Percentiles rank a stretch among this genome's conserved stretches.
phyloP scores from a whole-genome alignment of 1,284 basidiomycete genomes.

The Ustilago loliicola region DNA sequence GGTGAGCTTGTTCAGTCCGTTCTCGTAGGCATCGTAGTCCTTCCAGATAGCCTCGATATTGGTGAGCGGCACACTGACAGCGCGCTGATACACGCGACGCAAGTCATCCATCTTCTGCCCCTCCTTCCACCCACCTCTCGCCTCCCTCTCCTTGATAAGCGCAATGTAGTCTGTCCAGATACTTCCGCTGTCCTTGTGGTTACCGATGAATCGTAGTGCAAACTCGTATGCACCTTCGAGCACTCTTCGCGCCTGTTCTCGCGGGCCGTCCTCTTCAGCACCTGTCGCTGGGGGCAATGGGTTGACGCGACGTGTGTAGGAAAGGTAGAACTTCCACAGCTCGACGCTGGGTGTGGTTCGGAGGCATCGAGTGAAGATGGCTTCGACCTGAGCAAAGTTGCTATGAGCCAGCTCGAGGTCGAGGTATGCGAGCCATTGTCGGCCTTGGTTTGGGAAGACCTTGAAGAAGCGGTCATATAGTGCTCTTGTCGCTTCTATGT shows the following conservation, averaged over 20 bases:
- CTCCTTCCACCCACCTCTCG: slow-evolving; percentile 80
- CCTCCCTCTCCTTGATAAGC: slow-evolving; percentile 82
- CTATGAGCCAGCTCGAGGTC: slow-evolving; percentile 81
- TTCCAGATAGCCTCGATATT: slow-evolving; percentile 95
- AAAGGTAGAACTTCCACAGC: slow-evolving; percentile 79
- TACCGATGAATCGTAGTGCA: slow-evolving; percentile 88
- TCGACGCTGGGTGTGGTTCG: slow-evolving; percentile 85
- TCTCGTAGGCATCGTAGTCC: slow-evolving; percentile 94
- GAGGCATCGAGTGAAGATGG: slow-evolving; percentile 82
- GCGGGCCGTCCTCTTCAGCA: slow-evolving; percentile 73
- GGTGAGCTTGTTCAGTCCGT: slow-evolving; percentile 87
- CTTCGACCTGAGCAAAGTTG: slow-evolving; percentile 74
- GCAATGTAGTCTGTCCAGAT: slow-evolving; percentile 80
- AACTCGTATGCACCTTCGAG: slow-evolving; percentile 94
- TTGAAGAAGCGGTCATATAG: slow-evolving; percentile 81
- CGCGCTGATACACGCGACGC: slow-evolving; percentile 91
- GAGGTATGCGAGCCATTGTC: slow-evolving; percentile 76
- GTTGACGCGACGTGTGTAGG: slow-evolving; percentile 68
- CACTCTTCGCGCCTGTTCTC: slow-evolving; percentile 77
- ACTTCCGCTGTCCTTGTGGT: slow-evolving; percentile 75
- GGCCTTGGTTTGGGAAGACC: slow-evolving; percentile 78
- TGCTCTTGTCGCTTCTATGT: slow-evolving; percentile 78
- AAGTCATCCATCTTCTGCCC: slow-evolving; percentile 95
- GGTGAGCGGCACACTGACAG: slow-evolving; percentile 91
- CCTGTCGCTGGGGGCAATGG: slow-evolving; percentile 61